Conservation (phyloP, 139 green algal genomes). For the Pseudopediastrum boryanum region DNA sequence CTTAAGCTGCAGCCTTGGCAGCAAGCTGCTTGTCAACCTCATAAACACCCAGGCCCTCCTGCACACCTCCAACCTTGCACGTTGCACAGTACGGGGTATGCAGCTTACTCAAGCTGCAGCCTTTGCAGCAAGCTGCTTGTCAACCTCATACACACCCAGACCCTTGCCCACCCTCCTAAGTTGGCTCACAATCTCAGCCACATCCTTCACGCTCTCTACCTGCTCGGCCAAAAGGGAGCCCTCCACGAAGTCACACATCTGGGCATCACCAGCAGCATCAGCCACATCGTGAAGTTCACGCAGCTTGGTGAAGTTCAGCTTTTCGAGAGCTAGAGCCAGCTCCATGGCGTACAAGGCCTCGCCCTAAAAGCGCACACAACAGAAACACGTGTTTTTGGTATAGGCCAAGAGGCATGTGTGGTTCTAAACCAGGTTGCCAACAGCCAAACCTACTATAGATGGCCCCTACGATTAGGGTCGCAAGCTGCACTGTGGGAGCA, state of each 20-base stretch:
- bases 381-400: too few species aligned
- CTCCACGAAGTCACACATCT: slow-evolving; percentile 91
- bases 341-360: slow-evolving; percentile 97
- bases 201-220: slow-evolving; percentile 83
- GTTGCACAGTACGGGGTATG: too few species aligned
- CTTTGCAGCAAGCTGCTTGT: slow-evolving; percentile 59
- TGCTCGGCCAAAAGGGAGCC: slow-evolving; percentile 80
- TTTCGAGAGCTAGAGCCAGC: slow-evolving; percentile 92
- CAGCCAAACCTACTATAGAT: too few species aligned
- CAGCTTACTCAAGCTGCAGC: too few species aligned
- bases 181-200: slow-evolving; percentile 86
- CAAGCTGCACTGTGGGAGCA: too few species aligned
- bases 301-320: slow-evolving; percentile 95
- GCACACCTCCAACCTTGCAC: too few species aligned
- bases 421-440: too few species aligned
- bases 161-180: slow-evolving; percentile 91
- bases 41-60: slow-evolving; percentile 89
- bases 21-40: slow-evolving; percentile 76
- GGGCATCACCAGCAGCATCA: slow-evolving; percentile 75
- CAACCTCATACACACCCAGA: slow-evolving; percentile 89
- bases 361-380: slow-evolving; percentile 60
- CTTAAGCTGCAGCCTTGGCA: too few species aligned
- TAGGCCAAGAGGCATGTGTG: too few species aligned
- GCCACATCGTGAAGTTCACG: slow-evolving; percentile 75
- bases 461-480: too few species aligned